Evolutionary conservation across 805 yeast genomes (phyloP).

Genomic region (Ascoidea tarda): DNA sequence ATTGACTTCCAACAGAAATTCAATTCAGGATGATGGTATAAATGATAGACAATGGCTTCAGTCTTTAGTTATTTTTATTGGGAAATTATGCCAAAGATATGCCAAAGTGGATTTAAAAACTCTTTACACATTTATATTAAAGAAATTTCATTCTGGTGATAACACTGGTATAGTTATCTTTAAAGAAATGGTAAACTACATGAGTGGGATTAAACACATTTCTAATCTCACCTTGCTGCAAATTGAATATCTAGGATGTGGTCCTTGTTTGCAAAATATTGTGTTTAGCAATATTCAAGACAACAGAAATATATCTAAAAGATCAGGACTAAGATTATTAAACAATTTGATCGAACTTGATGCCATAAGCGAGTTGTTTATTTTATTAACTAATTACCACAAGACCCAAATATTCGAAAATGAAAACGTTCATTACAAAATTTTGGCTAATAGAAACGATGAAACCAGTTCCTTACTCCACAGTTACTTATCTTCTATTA

Average conservation of each 20-base stretch:
- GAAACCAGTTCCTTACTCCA: conserved; percentile 56
- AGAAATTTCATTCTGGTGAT: conserved; percentile 47
- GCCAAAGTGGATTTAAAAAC: conserved; percentile 45
- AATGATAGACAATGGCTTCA: conserved; percentile 78
- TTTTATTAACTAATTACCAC: conserved; percentile 40
- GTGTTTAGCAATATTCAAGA: conserved; percentile 22
- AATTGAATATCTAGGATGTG: conserved; percentile 52
- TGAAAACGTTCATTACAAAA: conserved; percentile 41
- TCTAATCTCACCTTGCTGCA: conserved; percentile 56
- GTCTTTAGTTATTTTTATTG: conserved; percentile 66
- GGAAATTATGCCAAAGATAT: conserved; percentile 47
- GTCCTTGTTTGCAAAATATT: conserved; percentile 12
- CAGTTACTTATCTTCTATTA: conserved; percentile 44
- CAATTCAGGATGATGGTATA: conserved; percentile 66
- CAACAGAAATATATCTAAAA: conserved; percentile 29
- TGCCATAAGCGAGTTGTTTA: conserved; percentile 46
- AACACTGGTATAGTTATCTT: conserved; percentile 48
- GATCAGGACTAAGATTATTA: conserved; percentile 38
- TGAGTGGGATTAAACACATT: conserved; percentile 69
- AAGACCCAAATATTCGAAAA: conserved; percentile 23
- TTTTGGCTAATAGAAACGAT: conserved; percentile 58
- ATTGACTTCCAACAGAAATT: conserved; percentile 51
- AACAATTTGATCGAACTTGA: conserved; percentile 27
- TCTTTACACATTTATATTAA: conserved; percentile 42
- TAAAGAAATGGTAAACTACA: conserved; percentile 48